Evolutionary conservation across 2,329 filamentous ascomycete genomes (phyloP).

Genomic region (Aspergillus latus): DNA sequence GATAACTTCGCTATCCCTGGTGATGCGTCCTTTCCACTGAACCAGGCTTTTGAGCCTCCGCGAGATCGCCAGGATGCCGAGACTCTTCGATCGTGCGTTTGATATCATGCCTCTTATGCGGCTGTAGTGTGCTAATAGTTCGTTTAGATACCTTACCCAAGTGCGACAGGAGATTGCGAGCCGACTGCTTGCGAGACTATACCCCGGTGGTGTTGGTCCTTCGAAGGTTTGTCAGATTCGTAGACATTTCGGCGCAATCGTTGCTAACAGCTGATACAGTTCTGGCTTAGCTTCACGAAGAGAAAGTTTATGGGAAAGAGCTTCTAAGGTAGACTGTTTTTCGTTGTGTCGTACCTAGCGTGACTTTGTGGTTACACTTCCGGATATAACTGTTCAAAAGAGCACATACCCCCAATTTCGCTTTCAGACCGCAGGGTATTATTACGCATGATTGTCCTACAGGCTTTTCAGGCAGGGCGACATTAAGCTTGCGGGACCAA

Average conservation of each 20-base stretch:
- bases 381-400: constrained; percentile 1
- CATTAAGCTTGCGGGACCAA: too few relatives aligned
- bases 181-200: constrained; percentile 81
- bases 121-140: not conserved
- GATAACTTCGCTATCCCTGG: constrained; percentile 95
- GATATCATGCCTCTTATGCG: not conserved
- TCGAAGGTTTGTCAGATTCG: constrained; percentile 53
- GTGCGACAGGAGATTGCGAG: constrained; percentile 87
- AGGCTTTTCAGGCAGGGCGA: not conserved
- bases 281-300: constrained; percentile 99
- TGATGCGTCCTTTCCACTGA: constrained; percentile 87
- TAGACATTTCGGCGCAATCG: not conserved
- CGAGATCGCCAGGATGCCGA: constrained; percentile 86
- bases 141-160: constrained; percentile 66
- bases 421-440: not conserved
- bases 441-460: not conserved
- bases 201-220: constrained; percentile 70
- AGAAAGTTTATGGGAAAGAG: constrained; percentile 99
- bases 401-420: not conserved
- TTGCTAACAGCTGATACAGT: constrained; percentile 55
- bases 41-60: constrained; percentile 94
- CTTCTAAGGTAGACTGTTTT: constrained; percentile 52
- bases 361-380: not conserved
- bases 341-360: constrained; percentile 9
- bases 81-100: constrained; percentile 73